A percentile compares a stretch with the other conserved stretches of the same genome.
Evolutionary conservation across 2,329 filamentous ascomycete genomes (phyloP).

Genomic region (Cercospora berteroae): DNA sequence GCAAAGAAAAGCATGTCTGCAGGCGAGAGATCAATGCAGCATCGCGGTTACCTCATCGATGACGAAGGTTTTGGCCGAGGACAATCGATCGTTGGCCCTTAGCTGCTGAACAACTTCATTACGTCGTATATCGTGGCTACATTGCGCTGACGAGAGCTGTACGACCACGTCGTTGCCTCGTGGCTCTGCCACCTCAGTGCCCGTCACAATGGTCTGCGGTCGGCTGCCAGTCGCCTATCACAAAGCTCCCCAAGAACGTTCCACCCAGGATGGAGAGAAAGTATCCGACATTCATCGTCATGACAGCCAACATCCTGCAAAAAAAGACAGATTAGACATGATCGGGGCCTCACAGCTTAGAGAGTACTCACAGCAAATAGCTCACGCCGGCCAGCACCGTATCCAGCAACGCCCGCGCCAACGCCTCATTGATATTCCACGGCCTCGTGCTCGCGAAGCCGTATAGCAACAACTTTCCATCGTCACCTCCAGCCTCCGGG

Average conservation of each 20-base stretch:
- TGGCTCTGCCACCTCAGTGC: conserved; percentile 8
- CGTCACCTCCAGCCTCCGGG: conserved; percentile 3
- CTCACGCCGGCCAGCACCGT: conserved; percentile 69
- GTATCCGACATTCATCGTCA: conserved; percentile 83
- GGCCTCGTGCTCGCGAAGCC: conserved; percentile 50
- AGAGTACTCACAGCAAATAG: conserved; percentile 73
- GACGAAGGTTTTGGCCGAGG: too few relatives aligned
- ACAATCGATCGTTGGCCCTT: too few relatives aligned
- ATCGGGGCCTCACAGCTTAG: too few relatives aligned
- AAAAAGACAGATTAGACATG: not conserved
- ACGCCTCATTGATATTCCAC: conserved; percentile 77
- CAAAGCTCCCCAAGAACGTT: conserved; percentile 66
- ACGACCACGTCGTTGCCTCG: not conserved
- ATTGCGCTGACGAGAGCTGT: not conserved
- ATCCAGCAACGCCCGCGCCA: conserved; percentile 66
- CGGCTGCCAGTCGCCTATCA: conserved; percentile 30
- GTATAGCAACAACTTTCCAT: conserved; percentile 13
- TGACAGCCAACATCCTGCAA: conserved; percentile 82
- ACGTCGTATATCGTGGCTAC: not conserved
- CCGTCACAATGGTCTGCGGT: conserved; percentile 25
- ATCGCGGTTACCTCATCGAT: too few relatives aligned
- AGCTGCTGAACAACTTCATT: too few relatives aligned
- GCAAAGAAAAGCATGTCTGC: too few relatives aligned
- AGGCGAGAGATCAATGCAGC: too few relatives aligned
- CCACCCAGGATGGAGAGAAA: conserved; percentile 72